A percentile compares a stretch with the other conserved stretches of the same genome.
phyloP scores from a whole-genome alignment of 441 rosid species.

The Euphorbia neoarborescens region DNA sequence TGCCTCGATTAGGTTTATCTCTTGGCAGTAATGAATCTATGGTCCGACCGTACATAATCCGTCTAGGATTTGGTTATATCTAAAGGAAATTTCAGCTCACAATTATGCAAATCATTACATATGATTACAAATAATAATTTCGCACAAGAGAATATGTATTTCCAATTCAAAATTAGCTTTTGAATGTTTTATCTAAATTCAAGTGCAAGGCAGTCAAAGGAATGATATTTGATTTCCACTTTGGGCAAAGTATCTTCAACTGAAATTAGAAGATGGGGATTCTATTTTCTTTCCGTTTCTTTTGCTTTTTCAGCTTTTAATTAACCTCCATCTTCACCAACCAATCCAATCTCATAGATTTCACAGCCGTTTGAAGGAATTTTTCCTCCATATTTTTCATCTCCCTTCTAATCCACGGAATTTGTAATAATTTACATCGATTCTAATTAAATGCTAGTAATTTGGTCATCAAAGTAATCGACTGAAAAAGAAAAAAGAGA shows the following conservation, averaged over 20 bases:
- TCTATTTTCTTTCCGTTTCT: constrained; percentile 20
- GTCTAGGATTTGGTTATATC: background rate
- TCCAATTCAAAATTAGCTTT: background rate
- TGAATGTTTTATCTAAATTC: background rate
- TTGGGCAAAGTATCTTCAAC: constrained; percentile 31
- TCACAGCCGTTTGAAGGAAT: background rate
- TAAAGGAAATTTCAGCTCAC: background rate
- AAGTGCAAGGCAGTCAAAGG: constrained; percentile 31
- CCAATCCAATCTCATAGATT: constrained; percentile 4
- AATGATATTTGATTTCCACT: constrained; percentile 29
- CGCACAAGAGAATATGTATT: background rate
- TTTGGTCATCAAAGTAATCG: background rate
- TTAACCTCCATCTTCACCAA: constrained; percentile 6
- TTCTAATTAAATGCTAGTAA: background rate
- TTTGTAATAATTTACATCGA: background rate
- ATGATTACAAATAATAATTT: background rate
- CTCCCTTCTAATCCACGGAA: background rate
- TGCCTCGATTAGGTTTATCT: background rate
- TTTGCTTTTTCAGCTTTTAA: constrained; percentile 35
- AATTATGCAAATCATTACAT: background rate
- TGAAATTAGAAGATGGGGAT: constrained; percentile 4
- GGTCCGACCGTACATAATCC: constrained; percentile 1
- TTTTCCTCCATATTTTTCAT: background rate
- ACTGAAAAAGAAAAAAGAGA: background rate
- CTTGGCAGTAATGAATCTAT: constrained; percentile 7